These are phyloP conservation scores for Picea abies DNA, from an alignment of 83 land plant genomes.

Conservation along the genomic window DNA sequence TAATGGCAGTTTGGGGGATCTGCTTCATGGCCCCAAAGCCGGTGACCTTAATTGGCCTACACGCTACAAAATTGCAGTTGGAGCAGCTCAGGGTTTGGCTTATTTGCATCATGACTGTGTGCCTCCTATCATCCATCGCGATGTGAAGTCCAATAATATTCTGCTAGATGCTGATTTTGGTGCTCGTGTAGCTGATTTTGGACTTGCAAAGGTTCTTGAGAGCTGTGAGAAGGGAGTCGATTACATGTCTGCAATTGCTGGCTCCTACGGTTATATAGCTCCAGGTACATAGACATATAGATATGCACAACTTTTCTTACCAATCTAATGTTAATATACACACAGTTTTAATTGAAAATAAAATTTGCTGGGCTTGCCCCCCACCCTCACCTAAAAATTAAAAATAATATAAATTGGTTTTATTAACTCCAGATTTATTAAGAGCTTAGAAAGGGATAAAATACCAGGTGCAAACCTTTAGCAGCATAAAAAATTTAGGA, in stretches of 20 bases:
- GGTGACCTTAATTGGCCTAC: conserved; percentile 58
- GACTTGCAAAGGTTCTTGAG: conserved; percentile 73
- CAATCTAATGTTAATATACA: too few relatives aligned
- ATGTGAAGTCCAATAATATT: conserved; percentile 68
- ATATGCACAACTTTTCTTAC: too few relatives aligned
- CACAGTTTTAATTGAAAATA: too few relatives aligned
- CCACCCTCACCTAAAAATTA: too few relatives aligned
- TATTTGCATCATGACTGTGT: conserved; percentile 71
- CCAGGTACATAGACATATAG: conserved; percentile 47
- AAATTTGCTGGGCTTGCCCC: too few relatives aligned
- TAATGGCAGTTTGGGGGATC: conserved; percentile 70
- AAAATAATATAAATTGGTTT: too few relatives aligned
- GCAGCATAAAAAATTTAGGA: too few relatives aligned
- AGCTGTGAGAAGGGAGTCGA: conserved; percentile 53
- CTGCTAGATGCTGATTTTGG: conserved; percentile 27
- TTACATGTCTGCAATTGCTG: conserved; percentile 47
- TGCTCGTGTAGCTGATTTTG: conserved; percentile 79
- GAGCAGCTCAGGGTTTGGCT: conserved; percentile 72
- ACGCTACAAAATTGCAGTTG: conserved; percentile 66
- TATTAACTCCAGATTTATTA: too few relatives aligned
- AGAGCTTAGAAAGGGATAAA: too few relatives aligned
- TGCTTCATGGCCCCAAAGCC: conserved; percentile 37
- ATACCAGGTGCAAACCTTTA: too few relatives aligned
- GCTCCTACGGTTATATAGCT: conserved; percentile 76
- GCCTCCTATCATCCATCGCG: conserved; percentile 74